A percentile compares a stretch with the other conserved stretches of the same genome.
Evolutionary conservation across 2,329 filamentous ascomycete genomes (phyloP).

Genomic region (Graphiopsis chlorocephala): DNA sequence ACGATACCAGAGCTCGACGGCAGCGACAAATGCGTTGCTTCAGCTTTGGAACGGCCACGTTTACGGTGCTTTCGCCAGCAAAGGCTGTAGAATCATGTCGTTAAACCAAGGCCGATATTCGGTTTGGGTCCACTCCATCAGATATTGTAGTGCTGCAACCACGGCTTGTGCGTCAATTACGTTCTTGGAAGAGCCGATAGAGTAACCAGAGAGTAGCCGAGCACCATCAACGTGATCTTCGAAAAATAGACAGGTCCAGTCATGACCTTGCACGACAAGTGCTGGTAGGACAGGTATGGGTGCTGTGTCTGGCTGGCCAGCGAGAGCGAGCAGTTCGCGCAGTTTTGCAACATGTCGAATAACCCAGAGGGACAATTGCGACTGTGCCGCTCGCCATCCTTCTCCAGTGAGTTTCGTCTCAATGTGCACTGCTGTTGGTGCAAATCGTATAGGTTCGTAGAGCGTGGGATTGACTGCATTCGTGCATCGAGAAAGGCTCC

Average conservation of each 20-base stretch:
- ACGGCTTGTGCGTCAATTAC: background rate
- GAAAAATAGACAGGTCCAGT: constrained; percentile 1
- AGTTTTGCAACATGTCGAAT: background rate
- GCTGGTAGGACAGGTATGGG: background rate
- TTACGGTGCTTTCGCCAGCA: background rate
- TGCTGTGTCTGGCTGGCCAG: background rate
- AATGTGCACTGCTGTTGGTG: background rate
- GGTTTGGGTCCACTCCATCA: background rate
- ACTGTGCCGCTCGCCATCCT: background rate
- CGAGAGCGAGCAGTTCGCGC: background rate
- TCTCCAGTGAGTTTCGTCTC: background rate
- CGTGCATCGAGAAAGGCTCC: background rate
- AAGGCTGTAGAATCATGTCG: background rate
- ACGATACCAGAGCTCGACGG: too few relatives aligned
- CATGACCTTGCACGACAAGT: background rate
- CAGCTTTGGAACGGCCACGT: too few relatives aligned
- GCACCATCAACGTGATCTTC: background rate
- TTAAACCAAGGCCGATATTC: constrained; percentile 1
- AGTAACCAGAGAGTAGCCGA: background rate
- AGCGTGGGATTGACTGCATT: background rate
- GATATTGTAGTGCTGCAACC: background rate
- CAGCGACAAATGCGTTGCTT: too few relatives aligned
- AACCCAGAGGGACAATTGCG: background rate
- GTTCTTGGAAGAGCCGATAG: background rate
- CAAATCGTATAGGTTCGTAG: background rate